A percentile compares a stretch with the other conserved stretches of the same genome.
Conservation (phyloP, 257 asterid genomes). For the Nicotiana undulata region DNA sequence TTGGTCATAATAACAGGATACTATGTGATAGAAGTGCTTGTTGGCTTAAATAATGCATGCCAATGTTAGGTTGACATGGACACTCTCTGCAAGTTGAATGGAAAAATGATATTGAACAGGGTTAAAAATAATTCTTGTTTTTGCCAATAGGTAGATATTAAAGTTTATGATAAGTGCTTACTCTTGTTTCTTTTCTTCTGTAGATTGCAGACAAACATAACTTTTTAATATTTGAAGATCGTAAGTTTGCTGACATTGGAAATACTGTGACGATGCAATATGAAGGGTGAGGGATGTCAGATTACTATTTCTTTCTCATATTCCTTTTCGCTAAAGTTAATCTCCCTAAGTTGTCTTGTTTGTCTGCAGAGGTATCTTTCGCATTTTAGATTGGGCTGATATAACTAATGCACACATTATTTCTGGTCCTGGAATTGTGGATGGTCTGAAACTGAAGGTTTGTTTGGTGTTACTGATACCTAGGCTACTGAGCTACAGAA, state of each 20-base stretch:
- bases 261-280: conserved; percentile 98
- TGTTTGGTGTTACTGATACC: conserved; percentile 1
- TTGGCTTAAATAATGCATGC: neutral
- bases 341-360: conserved; percentile 7
- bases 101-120: neutral
- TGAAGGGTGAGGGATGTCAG: conserved; percentile 53
- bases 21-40: neutral
- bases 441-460: conserved; percentile 89
- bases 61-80: neutral
- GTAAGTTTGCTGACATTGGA: conserved; percentile 98
- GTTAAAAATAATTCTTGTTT: neutral
- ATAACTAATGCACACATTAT: conserved; percentile 91
- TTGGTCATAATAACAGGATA: neutral
- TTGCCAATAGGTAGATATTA: neutral
- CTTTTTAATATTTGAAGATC: conserved; percentile 87
- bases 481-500: neutral
- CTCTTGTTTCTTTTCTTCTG: conserved; percentile 16
- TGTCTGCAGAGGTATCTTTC: conserved; percentile 72
- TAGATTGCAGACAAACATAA: conserved; percentile 89
- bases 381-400: conserved; percentile 93
- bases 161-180: neutral
- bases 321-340: neutral
- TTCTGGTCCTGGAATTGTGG: conserved; percentile 97
- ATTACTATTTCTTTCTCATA: neutral
- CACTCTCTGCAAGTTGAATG: neutral